Evolutionary conservation across 2,329 filamentous ascomycete species (phyloP), one percentile per base, ranked within the genome.

Genomic region (Biscogniauxia marginata): DNA sequence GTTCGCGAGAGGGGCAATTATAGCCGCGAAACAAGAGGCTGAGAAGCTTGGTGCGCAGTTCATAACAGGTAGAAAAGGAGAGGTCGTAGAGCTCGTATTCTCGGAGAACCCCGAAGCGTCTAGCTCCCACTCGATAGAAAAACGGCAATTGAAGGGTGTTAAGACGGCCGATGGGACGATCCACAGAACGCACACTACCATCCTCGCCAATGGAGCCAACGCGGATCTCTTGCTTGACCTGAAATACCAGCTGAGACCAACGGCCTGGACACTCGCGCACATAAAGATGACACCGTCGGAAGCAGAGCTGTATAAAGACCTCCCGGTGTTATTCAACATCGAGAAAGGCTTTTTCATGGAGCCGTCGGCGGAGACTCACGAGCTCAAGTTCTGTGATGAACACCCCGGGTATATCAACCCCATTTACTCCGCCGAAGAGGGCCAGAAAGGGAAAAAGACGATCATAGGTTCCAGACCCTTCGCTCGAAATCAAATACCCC

Each of bases 401-500:
- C 81, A 84, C 56, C 81, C 81, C 0, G 81, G 81, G 3, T 84
- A 84, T 59, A 78, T 76, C 54, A 82, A 83, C 56, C 78, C 75
- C 46, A 60, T 76, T 8, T 62, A 59, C 51, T 43, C 49, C 62
- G 16, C 11, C 1, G 47, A 50, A 20, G 46, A n/a, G 11, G 22
- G 16, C 20, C n/a, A 4, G 8, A n/a, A 39, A 47, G 20, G 21
- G 6, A 53, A 30, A 11, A 16, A 46, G 21, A 52, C 16, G 16
- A 57, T 63, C 43, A 34, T 59, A 45, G 62, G 62, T 1, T 64
- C 62, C 9, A 60, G 20, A 9, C 60, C 60, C 1, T 64, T 64
- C 22, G 57, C 67, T 3, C 65, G 60, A 43, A 58, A 66, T 5
- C 75, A 79, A 30, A 76, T 78, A 52, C 81, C 80, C 0, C 63